These are phyloP conservation scores for Colletotrichum tamarilloi DNA, from an alignment of 2,329 filamentous ascomycete species.

Conservation along the genomic window DNA sequence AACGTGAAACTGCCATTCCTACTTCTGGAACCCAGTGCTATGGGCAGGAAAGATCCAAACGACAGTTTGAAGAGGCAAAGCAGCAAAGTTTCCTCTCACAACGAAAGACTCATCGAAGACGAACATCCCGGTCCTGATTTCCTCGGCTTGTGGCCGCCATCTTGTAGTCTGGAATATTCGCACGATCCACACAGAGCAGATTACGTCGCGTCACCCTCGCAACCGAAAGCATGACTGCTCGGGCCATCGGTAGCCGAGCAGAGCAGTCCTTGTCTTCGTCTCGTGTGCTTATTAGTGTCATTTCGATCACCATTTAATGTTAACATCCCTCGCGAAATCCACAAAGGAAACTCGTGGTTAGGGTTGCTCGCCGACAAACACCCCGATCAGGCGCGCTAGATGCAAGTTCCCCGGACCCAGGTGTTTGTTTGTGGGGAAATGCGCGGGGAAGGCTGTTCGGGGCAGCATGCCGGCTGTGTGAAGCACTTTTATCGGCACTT, in stretches of 20 bases:
- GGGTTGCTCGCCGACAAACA: background rate
- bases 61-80: background rate
- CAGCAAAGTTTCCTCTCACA: background rate
- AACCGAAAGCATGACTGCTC: background rate
- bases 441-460: background rate
- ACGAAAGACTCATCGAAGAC: background rate
- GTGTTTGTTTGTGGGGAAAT: conserved; percentile 10
- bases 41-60: background rate
- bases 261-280: background rate
- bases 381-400: background rate
- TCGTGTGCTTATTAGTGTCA: background rate
- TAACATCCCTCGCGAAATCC: background rate
- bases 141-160: background rate
- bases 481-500: background rate
- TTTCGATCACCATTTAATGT: background rate
- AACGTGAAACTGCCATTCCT: background rate
- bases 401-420: background rate
- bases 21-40: too few species aligned
- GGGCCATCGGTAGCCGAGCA: background rate
- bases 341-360: background rate
- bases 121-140: background rate
- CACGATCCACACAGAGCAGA: background rate
- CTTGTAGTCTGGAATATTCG: background rate
- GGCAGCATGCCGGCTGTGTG: background rate
- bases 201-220: background rate